Percentiles rank a stretch among this genome's conserved stretches.
Evolutionary conservation across 2,329 filamentous ascomycete species (phyloP).

Genomic region (Colletotrichum australisinense): DNA sequence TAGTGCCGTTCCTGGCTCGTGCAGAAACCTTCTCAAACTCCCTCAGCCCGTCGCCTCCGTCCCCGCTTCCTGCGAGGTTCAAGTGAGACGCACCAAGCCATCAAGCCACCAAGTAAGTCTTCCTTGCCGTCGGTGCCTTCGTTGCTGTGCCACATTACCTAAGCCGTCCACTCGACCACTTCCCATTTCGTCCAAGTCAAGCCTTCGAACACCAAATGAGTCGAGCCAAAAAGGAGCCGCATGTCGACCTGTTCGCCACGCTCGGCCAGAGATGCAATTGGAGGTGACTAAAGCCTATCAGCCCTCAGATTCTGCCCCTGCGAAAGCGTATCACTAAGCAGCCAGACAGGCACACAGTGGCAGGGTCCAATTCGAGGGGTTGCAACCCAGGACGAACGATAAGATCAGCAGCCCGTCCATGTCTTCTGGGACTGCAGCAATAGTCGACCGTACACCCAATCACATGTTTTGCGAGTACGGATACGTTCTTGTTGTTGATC

Average conservation of each 20-base stretch:
- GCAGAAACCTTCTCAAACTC: conserved; percentile 64
- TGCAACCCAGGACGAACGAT: not conserved
- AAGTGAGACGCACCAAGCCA: not conserved
- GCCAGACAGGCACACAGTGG: not conserved
- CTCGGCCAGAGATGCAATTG: not conserved
- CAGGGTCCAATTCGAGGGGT: not conserved
- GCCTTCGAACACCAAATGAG: not conserved
- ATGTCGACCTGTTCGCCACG: not conserved
- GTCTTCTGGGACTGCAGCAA: not conserved
- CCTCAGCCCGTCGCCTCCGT: conserved; percentile 48
- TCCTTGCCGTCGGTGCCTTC: not conserved
- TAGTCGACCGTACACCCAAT: not conserved
- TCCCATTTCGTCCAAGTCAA: not conserved
- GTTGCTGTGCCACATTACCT: not conserved
- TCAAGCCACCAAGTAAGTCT: not conserved
- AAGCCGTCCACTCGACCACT: not conserved
- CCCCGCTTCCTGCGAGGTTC: conserved; percentile 21
- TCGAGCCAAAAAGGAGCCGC: not conserved
- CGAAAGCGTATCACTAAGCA: not conserved
- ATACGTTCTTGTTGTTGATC: not conserved
- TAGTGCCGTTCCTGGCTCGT: conserved; percentile 31
- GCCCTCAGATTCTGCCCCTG: not conserved
- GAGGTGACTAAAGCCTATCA: not conserved
- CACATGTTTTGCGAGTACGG: conserved; percentile 27
- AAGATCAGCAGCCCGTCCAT: not conserved